These are phyloP conservation scores for Exidia glandulosa DNA, from an alignment of 768 basidiomycete species.

Conservation along the genomic window DNA sequence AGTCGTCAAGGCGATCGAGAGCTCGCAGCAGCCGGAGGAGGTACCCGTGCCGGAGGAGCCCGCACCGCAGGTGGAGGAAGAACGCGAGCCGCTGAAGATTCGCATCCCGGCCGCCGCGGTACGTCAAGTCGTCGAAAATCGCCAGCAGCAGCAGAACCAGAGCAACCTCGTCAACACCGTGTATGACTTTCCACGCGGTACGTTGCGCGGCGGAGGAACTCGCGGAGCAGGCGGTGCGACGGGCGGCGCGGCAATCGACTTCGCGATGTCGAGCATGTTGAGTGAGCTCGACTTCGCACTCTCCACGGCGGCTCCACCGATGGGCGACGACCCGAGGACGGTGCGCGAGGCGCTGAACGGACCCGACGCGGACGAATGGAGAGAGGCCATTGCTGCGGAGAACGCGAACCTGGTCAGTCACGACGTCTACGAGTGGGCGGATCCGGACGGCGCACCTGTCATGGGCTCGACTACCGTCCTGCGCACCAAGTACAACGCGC, in stretches of 20 bases:
- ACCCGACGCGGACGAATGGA: conserved; percentile 13
- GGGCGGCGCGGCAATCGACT: background rate
- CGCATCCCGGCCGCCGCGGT: background rate
- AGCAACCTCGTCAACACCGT: background rate
- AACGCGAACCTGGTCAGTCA: conserved; percentile 7
- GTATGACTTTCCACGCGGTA: background rate
- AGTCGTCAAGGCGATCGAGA: background rate
- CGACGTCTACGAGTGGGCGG: conserved; percentile 11
- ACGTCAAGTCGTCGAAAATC: background rate
- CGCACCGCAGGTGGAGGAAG: background rate
- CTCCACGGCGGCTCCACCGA: background rate
- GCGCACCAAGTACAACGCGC: conserved; percentile 14
- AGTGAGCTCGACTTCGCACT: background rate
- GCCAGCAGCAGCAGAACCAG: background rate
- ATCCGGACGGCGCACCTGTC: background rate
- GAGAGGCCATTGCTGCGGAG: conserved; percentile 13
- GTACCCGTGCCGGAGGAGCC: background rate
- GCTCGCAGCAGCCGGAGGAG: background rate
- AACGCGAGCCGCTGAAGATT: background rate
- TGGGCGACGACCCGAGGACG: conserved; percentile 9
- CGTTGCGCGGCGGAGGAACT: background rate
- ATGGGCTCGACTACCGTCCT: conserved; percentile 20
- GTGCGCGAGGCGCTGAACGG: conserved; percentile 12
- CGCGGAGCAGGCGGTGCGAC: background rate
- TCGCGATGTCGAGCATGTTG: background rate